Evolutionary conservation across 345 rosid species (phyloP), one percentile per base, ranked within the genome.

Genomic region (Eucalyptus sideroxylon): DNA sequence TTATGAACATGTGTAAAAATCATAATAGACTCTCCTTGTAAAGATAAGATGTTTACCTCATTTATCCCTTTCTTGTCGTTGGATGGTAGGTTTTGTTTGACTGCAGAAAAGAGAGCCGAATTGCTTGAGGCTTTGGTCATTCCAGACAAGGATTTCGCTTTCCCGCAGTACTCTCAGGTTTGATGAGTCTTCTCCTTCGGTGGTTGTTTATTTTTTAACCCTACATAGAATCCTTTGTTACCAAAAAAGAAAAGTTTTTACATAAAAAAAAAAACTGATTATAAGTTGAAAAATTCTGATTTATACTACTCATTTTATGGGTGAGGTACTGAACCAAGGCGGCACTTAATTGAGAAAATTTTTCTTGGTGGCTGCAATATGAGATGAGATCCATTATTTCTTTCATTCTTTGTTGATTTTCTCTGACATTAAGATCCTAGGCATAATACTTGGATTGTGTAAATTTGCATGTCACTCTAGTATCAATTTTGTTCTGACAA

Each of bases 121-220:
- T 92, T 94, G 82, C 51, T 93, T 10, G 89, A 94, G 83, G 95
- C 93, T 45, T 27, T 87, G 67, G 85, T 90, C 50, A 85, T 91
- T 50, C 88, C 87, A 34, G 94, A 91, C 55, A 24, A 93, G 34
- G 88, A 89, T 19, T 91, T 90, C 86, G 45, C 72, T 23, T 53
- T 88, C 37, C 89, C 92, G 30, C 16, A 6, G 47, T 67, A 40
- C 60, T 87, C 90, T 2, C 93, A 93, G 91, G 93, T 90, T 24
- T 72, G 6, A 50, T 31, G 47, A 31, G 3, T 23, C 82, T 72
- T 72, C 44, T 72, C 44, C 44, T 17, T 72, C 21, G 7, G 26
- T 34, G 9, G 72, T 65, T 65, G 72, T 67, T 34, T 30, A 26
- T 59, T 50, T n/a, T 24, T 72, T 23, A 88, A 56, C 44, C n/a